Evolutionary conservation across 345 rosid species (phyloP).

Genomic region (Garcia nutans): DNA sequence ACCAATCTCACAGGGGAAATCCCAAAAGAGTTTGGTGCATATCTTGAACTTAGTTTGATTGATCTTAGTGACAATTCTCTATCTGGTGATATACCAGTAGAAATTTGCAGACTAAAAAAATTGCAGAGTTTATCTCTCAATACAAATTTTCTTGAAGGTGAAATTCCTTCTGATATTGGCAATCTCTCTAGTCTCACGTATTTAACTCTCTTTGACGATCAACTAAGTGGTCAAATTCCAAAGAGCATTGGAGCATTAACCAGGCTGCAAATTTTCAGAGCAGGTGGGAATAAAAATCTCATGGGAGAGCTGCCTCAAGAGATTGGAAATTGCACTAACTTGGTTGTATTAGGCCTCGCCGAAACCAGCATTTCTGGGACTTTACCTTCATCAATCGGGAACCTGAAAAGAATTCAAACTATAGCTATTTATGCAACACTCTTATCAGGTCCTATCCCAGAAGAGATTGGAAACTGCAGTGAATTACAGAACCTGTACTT

Average conservation of each 20-base stretch:
- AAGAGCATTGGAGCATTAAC: slow-evolving; percentile 58
- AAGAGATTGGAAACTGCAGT: slow-evolving; percentile 78
- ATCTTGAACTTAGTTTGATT: slow-evolving; percentile 45
- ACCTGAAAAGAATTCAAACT: slow-evolving; percentile 67
- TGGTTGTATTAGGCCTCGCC: slow-evolving; percentile 83
- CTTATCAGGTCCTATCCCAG: slow-evolving; percentile 73
- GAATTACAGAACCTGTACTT: slow-evolving; percentile 79
- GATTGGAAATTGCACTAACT: slow-evolving; percentile 79
- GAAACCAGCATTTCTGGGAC: slow-evolving; percentile 90
- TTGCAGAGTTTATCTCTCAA: slow-evolving; percentile 58
- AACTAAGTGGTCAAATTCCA: slow-evolving; percentile 71
- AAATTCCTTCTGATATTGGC: slow-evolving; percentile 66
- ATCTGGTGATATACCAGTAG: slow-evolving; percentile 68
- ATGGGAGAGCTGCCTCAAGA: slow-evolving; percentile 84
- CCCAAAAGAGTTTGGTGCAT: slow-evolving; percentile 68
- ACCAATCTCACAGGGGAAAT: slow-evolving; percentile 71
- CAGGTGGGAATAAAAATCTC: slow-evolving; percentile 87
- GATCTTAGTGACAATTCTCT: slow-evolving; percentile 77
- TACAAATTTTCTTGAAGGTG: slow-evolving; percentile 75
- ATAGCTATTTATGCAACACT: slow-evolving; percentile 75
- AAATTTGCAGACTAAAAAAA: slow-evolving; percentile 60
- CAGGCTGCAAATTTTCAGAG: slow-evolving; percentile 59
- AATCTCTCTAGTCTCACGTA: slow-evolving; percentile 54
- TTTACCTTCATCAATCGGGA: slow-evolving; percentile 71
- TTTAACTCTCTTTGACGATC: slow-evolving; percentile 74